A percentile compares a stretch with the other conserved stretches of the same genome.
These are phyloP conservation scores for Xylaria sp. DNA, from an alignment of 2,329 filamentous ascomycete genomes.

Conservation along the genomic window DNA sequence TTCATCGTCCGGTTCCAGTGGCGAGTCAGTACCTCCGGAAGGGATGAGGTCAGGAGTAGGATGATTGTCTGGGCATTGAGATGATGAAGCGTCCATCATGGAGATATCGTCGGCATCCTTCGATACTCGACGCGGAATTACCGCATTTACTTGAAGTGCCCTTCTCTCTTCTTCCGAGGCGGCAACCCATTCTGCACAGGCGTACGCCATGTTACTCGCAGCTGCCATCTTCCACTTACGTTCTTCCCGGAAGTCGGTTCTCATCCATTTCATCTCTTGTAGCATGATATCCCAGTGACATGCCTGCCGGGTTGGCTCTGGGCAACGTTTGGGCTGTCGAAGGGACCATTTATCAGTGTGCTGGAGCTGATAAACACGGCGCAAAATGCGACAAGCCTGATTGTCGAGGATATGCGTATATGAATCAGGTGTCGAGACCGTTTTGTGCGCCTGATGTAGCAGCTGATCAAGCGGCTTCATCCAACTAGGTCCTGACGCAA, in stretches of 20 bases:
- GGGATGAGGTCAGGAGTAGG: constrained; percentile 71
- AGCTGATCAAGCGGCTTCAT: constrained; percentile 73
- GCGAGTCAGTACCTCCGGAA: constrained; percentile 66
- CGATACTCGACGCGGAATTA: constrained; percentile 52
- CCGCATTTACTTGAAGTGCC: constrained; percentile 69
- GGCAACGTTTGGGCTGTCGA: constrained; percentile 82
- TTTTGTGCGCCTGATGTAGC: constrained; percentile 84
- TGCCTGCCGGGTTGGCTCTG: constrained; percentile 77
- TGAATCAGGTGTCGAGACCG: constrained; percentile 83
- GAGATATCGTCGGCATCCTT: constrained; percentile 42
- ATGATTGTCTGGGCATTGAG: constrained; percentile 50
- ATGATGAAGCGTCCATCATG: constrained; percentile 43
- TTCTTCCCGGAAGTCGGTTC: constrained; percentile 93
- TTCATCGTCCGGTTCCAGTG: constrained; percentile 51
- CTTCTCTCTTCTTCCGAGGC: constrained; percentile 67
- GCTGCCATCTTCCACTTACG: constrained; percentile 89
- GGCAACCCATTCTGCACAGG: constrained; percentile 82
- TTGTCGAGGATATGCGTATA: constrained; percentile 83
- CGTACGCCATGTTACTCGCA: constrained; percentile 79
- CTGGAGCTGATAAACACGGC: constrained; percentile 88
- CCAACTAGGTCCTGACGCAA: constrained; percentile 60
- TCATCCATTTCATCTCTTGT: constrained; percentile 97
- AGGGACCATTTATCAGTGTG: constrained; percentile 92
- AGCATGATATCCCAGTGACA: constrained; percentile 87
- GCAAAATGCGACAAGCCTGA: constrained; percentile 84